phyloP scores from a whole-genome alignment of 768 basidiomycete genomes.

The Clitopilus passeckerianus region DNA sequence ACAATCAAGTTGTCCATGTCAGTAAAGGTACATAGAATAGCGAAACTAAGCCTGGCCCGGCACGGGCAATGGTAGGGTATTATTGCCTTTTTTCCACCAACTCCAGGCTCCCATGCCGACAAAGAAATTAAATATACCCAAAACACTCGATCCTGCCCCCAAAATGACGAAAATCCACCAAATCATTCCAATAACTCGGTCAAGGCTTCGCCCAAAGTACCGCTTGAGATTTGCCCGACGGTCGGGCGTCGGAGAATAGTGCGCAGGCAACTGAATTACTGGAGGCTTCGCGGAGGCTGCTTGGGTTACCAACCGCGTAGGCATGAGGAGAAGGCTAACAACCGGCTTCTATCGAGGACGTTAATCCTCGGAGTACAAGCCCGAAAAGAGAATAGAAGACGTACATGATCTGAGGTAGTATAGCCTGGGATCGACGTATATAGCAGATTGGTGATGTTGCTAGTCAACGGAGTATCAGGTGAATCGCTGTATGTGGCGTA shows the following conservation, averaged over 20 bases:
- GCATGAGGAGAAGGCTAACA: conserved; percentile 65
- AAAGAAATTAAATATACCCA: conserved; percentile 70
- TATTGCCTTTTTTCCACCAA: conserved; percentile 41
- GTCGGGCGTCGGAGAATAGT: conserved; percentile 51
- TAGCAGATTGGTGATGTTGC: conserved; percentile 57
- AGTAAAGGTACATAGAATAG: not conserved
- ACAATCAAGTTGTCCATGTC: not conserved
- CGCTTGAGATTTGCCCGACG: conserved; percentile 50
- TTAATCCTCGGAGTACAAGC: not conserved
- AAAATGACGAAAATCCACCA: conserved; percentile 77
- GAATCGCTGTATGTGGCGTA: conserved; percentile 75
- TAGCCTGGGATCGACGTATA: conserved; percentile 83
- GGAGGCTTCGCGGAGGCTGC: conserved; percentile 30
- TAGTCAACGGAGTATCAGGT: conserved; percentile 41
- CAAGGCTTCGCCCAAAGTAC: conserved; percentile 60
- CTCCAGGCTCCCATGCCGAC: conserved; percentile 63
- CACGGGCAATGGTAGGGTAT: conserved; percentile 4
- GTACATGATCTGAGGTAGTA: conserved; percentile 86
- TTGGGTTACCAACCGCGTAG: conserved; percentile 26
- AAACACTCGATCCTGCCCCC: conserved; percentile 69
- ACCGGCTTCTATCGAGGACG: conserved; percentile 70
- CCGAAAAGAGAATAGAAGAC: conserved; percentile 16
- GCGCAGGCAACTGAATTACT: conserved; percentile 42
- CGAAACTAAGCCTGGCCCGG: conserved; percentile 1
- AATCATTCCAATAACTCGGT: conserved; percentile 68